Percentiles rank a stretch among this genome's conserved stretches.
These are phyloP conservation scores for Scorias spongiosa DNA, from an alignment of 2,329 filamentous ascomycete genomes.

Conservation along the genomic window DNA sequence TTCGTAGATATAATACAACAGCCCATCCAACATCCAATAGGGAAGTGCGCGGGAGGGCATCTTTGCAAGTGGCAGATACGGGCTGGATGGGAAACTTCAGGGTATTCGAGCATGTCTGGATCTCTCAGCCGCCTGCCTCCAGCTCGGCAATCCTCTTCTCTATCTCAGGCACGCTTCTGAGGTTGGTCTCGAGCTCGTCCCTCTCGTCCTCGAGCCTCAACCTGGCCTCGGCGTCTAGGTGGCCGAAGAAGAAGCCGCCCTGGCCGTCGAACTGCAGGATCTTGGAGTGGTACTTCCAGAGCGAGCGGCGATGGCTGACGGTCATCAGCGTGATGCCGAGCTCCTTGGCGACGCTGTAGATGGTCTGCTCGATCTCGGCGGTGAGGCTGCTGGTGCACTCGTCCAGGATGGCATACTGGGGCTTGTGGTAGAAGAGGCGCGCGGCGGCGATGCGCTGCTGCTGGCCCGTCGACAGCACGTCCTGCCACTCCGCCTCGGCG, in stretches of 20 bases:
- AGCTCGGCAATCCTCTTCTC: slow-evolving; percentile 74
- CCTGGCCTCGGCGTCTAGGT: slow-evolving; percentile 72
- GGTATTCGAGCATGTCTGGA: too few relatives aligned
- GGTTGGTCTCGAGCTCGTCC: slow-evolving; percentile 75
- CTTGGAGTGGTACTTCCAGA: slow-evolving; percentile 93
- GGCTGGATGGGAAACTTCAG: too few relatives aligned
- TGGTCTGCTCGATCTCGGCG: slow-evolving; percentile 80
- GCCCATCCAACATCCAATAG: too few relatives aligned
- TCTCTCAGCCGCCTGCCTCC: slow-evolving; percentile 14
- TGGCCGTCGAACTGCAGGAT: slow-evolving; percentile 96
- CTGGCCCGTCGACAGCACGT: slow-evolving; percentile 78
- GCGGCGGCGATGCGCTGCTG: slow-evolving; percentile 98
- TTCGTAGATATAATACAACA: too few relatives aligned
- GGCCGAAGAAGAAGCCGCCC: slow-evolving; percentile 78
- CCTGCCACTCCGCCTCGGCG: slow-evolving; percentile 89
- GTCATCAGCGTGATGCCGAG: slow-evolving; percentile 94
- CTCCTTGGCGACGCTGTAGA: slow-evolving; percentile 93
- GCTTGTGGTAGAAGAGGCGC: slow-evolving; percentile 80
- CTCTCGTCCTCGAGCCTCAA: slow-evolving; percentile 87
- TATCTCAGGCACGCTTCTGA: slow-evolving; percentile 76
- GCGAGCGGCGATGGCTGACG: slow-evolving; percentile 72
- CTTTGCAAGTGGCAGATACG: too few relatives aligned
- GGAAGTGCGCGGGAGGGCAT: too few relatives aligned
- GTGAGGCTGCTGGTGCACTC: slow-evolving; percentile 96
- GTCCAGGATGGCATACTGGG: slow-evolving; percentile 87